A percentile compares a stretch with the other conserved stretches of the same genome.
Conservation (phyloP, 768 basidiomycete species). For the Lyophyllum decastes region DNA sequence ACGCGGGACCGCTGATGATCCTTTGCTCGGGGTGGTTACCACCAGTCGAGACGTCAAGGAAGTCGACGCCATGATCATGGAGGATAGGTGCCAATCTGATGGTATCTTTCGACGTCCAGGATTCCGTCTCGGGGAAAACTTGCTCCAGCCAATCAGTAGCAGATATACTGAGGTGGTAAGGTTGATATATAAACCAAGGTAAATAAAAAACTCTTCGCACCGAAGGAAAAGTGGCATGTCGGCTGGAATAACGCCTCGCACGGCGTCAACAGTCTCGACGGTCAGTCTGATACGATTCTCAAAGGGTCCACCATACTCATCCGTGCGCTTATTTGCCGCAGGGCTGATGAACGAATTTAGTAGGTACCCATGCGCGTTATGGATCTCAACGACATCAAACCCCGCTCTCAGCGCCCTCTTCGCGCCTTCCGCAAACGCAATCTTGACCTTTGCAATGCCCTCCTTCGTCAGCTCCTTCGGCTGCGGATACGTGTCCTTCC, state of each 20-base stretch:
- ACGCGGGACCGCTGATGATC: constrained; percentile 36
- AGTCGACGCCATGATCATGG: constrained; percentile 66
- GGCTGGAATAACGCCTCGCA: constrained; percentile 59
- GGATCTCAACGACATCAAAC: constrained; percentile 63
- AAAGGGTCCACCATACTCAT: constrained; percentile 70
- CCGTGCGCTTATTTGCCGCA: constrained; percentile 58
- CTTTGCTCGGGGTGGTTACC: constrained; percentile 52
- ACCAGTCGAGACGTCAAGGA: constrained; percentile 72
- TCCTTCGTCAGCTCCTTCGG: constrained; percentile 60
- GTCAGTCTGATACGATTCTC: constrained; percentile 56
- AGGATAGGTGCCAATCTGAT: constrained; percentile 59
- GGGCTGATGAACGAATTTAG: constrained; percentile 64
- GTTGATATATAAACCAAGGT: constrained; percentile 7
- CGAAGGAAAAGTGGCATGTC: constrained; percentile 74
- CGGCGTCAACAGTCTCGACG: constrained; percentile 51
- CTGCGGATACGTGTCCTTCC: constrained; percentile 40
- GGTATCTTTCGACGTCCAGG: constrained; percentile 73
- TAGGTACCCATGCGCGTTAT: constrained; percentile 66
- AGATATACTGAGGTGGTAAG: constrained; percentile 47
- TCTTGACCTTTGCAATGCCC: constrained; percentile 58
- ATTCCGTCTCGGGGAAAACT: constrained; percentile 54
- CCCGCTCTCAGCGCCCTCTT: constrained; percentile 59
- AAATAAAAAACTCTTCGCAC: constrained; percentile 27
- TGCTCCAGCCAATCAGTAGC: constrained; percentile 77
- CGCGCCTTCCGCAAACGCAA: constrained; percentile 55